Evolutionary conservation across 805 yeast species (phyloP).

Genomic region (Hanseniaspora meyeri): DNA sequence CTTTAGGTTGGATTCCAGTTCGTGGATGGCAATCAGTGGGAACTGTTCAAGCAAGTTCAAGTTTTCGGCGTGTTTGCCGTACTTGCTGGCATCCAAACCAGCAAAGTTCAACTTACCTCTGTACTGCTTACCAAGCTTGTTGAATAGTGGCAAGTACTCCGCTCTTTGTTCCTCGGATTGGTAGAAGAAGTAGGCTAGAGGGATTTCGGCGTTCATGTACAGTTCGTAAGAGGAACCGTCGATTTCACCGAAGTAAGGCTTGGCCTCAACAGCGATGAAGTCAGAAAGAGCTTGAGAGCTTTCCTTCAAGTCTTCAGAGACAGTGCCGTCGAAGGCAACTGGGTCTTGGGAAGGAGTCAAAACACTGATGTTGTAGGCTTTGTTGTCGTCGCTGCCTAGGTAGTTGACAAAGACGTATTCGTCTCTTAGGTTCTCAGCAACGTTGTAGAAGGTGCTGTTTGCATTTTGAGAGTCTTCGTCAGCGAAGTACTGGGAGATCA

Average conservation of each 20-base stretch:
- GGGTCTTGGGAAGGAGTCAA: conserved; percentile 22
- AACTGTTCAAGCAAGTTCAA: conserved; percentile 72
- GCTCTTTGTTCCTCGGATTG: conserved; percentile 53
- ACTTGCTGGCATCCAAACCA: conserved; percentile 69
- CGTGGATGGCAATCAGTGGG: conserved; percentile 87
- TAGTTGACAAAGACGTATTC: conserved; percentile 43
- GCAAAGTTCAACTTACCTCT: conserved; percentile 79
- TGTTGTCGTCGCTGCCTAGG: conserved; percentile 12
- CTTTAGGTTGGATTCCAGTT: conserved; percentile 53
- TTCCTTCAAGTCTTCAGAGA: conserved; percentile 12
- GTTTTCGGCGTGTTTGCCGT: conserved; percentile 76
- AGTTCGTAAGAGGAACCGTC: conserved; percentile 63
- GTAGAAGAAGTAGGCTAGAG: conserved; percentile 83
- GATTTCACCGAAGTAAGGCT: conserved; percentile 81
- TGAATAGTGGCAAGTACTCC: conserved; percentile 39
- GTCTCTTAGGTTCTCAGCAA: conserved; percentile 58
- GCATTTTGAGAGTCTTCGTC: conserved; percentile 41
- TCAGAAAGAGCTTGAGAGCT: conserved; percentile 19
- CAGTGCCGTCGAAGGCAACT: conserved; percentile 4
- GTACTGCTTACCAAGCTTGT: conserved; percentile 54
- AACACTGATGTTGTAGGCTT: conserved; percentile 22
- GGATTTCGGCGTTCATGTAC: conserved; percentile 61
- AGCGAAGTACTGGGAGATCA: conserved; percentile 34
- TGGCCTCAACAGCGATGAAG: conserved; percentile 42
- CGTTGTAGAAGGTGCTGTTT: conserved; percentile 45